Conservation (phyloP, 2,329 filamentous ascomycete species). For the Aspergillus flavus region DNA sequence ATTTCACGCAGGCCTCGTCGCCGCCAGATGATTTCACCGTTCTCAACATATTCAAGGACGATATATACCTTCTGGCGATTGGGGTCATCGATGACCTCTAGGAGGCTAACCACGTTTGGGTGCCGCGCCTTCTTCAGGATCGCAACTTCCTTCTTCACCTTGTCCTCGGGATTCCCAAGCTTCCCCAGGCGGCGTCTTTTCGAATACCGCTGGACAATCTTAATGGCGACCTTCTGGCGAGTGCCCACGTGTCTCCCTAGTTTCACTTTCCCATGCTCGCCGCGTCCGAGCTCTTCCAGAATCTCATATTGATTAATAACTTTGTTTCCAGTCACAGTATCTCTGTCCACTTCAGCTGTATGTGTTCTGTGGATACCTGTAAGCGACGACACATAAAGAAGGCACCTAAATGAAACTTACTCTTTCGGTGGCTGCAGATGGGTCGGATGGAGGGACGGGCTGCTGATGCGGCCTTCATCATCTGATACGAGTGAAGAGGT, state of each 20-base stretch:
- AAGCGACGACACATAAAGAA: not conserved
- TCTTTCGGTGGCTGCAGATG: slow-evolving; percentile 76
- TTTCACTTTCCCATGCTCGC: slow-evolving; percentile 97
- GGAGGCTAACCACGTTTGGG: slow-evolving; percentile 90
- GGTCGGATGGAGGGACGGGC: slow-evolving; percentile 69
- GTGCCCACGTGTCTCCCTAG: slow-evolving; percentile 79
- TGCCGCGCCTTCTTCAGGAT: slow-evolving; percentile 98
- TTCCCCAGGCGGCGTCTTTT: slow-evolving; percentile 88
- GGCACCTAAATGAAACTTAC: slow-evolving; percentile 52
- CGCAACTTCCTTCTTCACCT: slow-evolving; percentile 92
- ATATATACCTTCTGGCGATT: slow-evolving; percentile 98
- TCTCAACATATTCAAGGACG: slow-evolving; percentile 90
- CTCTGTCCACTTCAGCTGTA: slow-evolving; percentile 86
- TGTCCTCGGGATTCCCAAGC: slow-evolving; percentile 66
- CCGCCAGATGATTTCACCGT: slow-evolving; percentile 92
- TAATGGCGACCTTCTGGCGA: slow-evolving; percentile 86
- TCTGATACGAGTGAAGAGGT: slow-evolving; percentile 39
- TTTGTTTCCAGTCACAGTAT: slow-evolving; percentile 87
- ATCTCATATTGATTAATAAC: slow-evolving; percentile 98
- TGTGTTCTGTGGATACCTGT: slow-evolving; percentile 64
- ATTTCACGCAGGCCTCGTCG: slow-evolving; percentile 84
- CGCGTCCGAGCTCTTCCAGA: slow-evolving; percentile 91
- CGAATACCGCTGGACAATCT: slow-evolving; percentile 95
- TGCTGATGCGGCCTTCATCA: slow-evolving; percentile 47
- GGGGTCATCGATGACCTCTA: slow-evolving; percentile 97